Percentiles rank a stretch among this genome's conserved stretches.
phyloP scores from a whole-genome alignment of 441 rosid species.

The Dalechampia spathulata region DNA sequence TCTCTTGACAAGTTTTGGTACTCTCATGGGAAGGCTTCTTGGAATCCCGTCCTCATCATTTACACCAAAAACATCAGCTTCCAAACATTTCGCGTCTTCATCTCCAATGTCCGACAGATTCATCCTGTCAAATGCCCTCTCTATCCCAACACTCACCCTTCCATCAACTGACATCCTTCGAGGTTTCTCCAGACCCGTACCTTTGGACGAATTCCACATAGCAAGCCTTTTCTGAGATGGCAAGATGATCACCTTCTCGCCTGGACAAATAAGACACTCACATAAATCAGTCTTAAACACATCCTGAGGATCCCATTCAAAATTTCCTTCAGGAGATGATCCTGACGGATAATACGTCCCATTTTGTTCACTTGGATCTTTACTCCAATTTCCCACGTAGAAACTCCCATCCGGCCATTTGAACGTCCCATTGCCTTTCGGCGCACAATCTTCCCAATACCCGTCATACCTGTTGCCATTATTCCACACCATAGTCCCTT shows the following conservation, averaged over 20 bases:
- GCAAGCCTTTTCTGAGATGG: conserved; percentile 88
- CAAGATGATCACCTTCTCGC: conserved; percentile 56
- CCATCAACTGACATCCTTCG: conserved; percentile 37
- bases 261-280: conserved; percentile 43
- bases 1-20: conserved; percentile 43
- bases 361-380: conserved; percentile 63
- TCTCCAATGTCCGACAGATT: conserved; percentile 43
- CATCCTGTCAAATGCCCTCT: conserved; percentile 53
- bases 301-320: conserved; percentile 71
- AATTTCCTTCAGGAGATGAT: conserved; percentile 26
- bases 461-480: conserved; percentile 83
- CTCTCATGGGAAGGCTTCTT: conserved; percentile 27
- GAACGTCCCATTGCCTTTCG: conserved; percentile 81
- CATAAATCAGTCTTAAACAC: conserved; percentile 43
- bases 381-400: conserved; percentile 86
- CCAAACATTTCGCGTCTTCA: conserved; percentile 25
- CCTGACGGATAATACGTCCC: conserved; percentile 74
- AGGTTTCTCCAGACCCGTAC: conserved; percentile 31
- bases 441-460: conserved; percentile 76
- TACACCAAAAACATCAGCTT: conserved; percentile 21
- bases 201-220: conserved; percentile 56
- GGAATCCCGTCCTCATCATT: conserved; percentile 27
- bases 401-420: conserved; percentile 76
- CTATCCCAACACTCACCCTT: conserved; percentile 33
- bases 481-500: conserved; percentile 70